Percentiles rank a stretch among this genome's conserved stretches.
Evolutionary conservation across 2,329 filamentous ascomycete species (phyloP).

Genomic region (Aspergillus clavatus): DNA sequence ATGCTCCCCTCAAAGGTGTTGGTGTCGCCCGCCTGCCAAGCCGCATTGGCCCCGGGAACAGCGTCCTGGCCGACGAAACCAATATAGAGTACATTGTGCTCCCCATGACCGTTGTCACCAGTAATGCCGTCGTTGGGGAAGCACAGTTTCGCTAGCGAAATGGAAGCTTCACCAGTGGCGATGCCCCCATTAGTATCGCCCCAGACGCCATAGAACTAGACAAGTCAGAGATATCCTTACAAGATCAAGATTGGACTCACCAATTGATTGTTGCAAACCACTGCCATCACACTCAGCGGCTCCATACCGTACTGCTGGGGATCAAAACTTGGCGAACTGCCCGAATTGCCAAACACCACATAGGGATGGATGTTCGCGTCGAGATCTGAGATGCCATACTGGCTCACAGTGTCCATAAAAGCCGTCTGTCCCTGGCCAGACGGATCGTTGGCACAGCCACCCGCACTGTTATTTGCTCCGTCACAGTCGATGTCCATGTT

Average conservation of each 20-base stretch:
- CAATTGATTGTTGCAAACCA: constrained; percentile 50
- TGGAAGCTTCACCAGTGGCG: constrained; percentile 53
- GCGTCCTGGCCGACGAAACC: constrained; percentile 56
- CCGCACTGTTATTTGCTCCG: constrained; percentile 44
- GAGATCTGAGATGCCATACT: constrained; percentile 44
- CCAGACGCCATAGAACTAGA: constrained; percentile 56
- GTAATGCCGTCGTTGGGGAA: constrained; percentile 49
- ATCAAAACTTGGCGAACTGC: constrained; percentile 37
- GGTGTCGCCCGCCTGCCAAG: constrained; percentile 47
- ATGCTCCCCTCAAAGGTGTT: constrained; percentile 46
- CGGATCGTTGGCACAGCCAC: constrained; percentile 43
- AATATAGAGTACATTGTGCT: constrained; percentile 58
- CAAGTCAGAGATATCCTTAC: no score
- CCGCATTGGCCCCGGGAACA: constrained; percentile 52
- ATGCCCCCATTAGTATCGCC: constrained; percentile 58
- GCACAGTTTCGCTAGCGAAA: constrained; percentile 55
- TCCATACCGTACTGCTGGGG: constrained; percentile 43
- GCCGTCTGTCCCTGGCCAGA: constrained; percentile 43
- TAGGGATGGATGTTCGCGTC: constrained; percentile 51
- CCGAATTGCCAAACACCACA: constrained; percentile 51
- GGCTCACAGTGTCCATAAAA: constrained; percentile 40
- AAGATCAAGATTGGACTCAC: constrained; percentile 20
- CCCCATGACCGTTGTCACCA: constrained; percentile 53
- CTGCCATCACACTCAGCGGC: constrained; percentile 52
- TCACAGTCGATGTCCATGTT: constrained; percentile 60